Conservation (phyloP, 2,329 filamentous ascomycete genomes). For the Clonostachys solani region DNA sequence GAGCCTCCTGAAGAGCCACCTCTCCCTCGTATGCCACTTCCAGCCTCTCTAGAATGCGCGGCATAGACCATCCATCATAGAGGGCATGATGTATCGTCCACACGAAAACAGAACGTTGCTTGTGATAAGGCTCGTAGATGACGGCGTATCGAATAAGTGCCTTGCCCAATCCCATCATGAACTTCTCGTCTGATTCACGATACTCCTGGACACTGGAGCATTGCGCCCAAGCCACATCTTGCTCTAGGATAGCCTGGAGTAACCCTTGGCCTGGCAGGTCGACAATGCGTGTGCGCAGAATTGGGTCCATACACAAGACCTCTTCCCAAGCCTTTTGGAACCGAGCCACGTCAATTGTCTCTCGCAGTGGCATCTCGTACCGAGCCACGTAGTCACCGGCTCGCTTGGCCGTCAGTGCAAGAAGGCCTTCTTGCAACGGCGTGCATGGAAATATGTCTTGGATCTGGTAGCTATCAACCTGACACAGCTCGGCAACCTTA, state of each 20-base stretch:
- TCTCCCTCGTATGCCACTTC: not conserved
- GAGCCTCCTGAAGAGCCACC: conserved; percentile 5
- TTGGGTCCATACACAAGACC: not conserved
- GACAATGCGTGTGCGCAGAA: conserved; percentile 4
- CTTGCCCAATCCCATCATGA: not conserved
- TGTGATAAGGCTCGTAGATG: not conserved
- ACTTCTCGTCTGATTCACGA: not conserved
- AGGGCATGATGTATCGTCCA: conserved; percentile 9
- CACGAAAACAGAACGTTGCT: conserved; percentile 1
- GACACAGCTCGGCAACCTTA: not conserved
- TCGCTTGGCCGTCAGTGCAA: not conserved
- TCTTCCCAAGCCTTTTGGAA: conserved; percentile 1
- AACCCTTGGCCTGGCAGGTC: conserved; percentile 16
- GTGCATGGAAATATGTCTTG: conserved; percentile 14
- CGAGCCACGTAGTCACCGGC: conserved; percentile 1
- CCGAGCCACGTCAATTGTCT: not conserved
- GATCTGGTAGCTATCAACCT: conserved; percentile 7
- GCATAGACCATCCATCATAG: conserved; percentile 8
- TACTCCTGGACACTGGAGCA: not conserved
- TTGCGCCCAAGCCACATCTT: conserved; percentile 17
- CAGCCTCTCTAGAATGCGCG: not conserved
- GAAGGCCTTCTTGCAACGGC: conserved; percentile 4
- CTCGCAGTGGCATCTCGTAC: not conserved
- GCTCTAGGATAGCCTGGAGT: conserved; percentile 32
- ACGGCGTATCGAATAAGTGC: not conserved